phyloP scores from a whole-genome alignment of 495 filamentous ascomycete species.

The Penicillium cosmopolitanum region DNA sequence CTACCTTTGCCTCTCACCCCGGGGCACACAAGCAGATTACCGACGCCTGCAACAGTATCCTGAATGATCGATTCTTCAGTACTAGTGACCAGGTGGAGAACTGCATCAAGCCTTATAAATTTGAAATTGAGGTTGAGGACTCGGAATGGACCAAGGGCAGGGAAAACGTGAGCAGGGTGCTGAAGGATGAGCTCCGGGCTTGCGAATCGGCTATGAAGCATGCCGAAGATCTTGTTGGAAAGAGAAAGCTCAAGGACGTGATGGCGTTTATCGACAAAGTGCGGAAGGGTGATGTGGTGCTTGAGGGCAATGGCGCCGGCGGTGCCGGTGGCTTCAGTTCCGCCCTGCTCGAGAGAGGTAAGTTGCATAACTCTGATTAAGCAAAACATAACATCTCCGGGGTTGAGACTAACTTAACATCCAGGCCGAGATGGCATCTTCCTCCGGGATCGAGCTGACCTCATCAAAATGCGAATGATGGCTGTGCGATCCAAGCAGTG shows the following conservation, averaged over 20 bases:
- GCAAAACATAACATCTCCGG: neutral
- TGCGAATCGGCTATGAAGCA: slow-evolving; percentile 78
- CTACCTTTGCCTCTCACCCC: slow-evolving; percentile 86
- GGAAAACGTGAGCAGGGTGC: slow-evolving; percentile 72
- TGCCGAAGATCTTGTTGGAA: slow-evolving; percentile 74
- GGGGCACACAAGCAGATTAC: slow-evolving; percentile 89
- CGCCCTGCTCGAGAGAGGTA: slow-evolving; percentile 79
- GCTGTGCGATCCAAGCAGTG: slow-evolving; percentile 90
- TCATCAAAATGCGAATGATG: slow-evolving; percentile 85
- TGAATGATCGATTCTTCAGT: slow-evolving; percentile 94
- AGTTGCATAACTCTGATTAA: slow-evolving; percentile 12
- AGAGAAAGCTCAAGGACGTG: slow-evolving; percentile 84
- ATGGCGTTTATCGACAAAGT: slow-evolving; percentile 89
- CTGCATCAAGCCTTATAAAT: slow-evolving; percentile 99
- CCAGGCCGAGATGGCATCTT: slow-evolving; percentile 89
- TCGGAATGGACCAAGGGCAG: slow-evolving; percentile 83
- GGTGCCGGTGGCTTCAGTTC: slow-evolving; percentile 93
- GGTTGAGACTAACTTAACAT: slow-evolving; percentile 21
- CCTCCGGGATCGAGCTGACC: slow-evolving; percentile 84
- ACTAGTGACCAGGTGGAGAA: slow-evolving; percentile 99
- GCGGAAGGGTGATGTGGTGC: slow-evolving; percentile 76
- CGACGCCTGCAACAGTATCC: slow-evolving; percentile 81
- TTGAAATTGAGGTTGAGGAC: slow-evolving; percentile 90
- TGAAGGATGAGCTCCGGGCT: slow-evolving; percentile 82
- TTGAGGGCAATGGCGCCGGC: slow-evolving; percentile 79